These are phyloP conservation scores for Fermentozyma sake DNA, from an alignment of 1,139 yeast species.

Conservation along the genomic window DNA sequence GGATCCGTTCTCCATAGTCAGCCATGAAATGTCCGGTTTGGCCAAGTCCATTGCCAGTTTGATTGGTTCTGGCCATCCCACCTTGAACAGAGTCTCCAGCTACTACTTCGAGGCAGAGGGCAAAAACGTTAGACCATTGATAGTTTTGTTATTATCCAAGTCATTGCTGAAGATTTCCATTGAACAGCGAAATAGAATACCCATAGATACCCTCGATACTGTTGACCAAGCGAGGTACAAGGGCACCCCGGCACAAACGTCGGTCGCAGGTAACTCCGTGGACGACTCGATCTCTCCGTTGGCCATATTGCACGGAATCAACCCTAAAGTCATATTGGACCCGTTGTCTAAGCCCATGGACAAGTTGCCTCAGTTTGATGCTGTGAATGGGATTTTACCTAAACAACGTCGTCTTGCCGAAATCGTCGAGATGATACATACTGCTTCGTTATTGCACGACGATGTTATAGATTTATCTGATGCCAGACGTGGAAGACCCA, in stretches of 20 bases:
- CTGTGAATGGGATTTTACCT: conserved; percentile 71
- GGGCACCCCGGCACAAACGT: conserved; percentile 45
- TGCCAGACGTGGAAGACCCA: conserved; percentile 83
- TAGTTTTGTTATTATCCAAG: conserved; percentile 77
- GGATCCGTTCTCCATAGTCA: conserved; percentile 90
- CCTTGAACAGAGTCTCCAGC: conserved; percentile 81
- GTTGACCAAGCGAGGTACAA: conserved; percentile 56
- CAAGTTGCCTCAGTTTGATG: conserved; percentile 58
- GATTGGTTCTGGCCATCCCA: conserved; percentile 92
- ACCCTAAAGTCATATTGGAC: conserved; percentile 72
- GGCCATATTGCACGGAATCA: conserved; percentile 79
- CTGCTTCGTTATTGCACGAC: conserved; percentile 94
- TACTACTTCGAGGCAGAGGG: conserved; percentile 97
- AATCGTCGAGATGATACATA: conserved; percentile 97
- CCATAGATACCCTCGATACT: conserved; percentile 59
- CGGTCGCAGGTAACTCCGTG: conserved; percentile 52
- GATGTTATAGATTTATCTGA: conserved; percentile 95
- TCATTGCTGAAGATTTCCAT: conserved; percentile 76
- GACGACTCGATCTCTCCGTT: conserved; percentile 73
- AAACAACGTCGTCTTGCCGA: conserved; percentile 94
- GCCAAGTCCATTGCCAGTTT: conserved; percentile 83
- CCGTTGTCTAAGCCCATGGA: conserved; percentile 83
- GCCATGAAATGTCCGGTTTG: conserved; percentile 87
- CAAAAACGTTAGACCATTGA: conserved; percentile 87
- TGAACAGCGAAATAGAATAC: conserved; percentile 60